Percentiles rank a stretch among this genome's conserved stretches.
phyloP scores from a whole-genome alignment of 371 early-diverging fungal genomes.

The Mucor plumbeus region DNA sequence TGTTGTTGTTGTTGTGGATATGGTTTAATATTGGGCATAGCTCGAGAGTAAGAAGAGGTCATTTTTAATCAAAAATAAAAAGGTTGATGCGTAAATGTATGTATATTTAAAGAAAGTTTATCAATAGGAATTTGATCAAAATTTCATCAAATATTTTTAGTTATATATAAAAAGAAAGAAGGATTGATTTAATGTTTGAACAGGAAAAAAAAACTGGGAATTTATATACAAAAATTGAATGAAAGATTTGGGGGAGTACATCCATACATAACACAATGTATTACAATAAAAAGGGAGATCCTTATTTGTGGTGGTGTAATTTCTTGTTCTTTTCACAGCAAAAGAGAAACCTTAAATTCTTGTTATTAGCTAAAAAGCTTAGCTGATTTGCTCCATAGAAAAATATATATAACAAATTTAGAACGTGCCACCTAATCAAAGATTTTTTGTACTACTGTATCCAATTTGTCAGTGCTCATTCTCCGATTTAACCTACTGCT shows the following conservation, averaged over 20 bases:
- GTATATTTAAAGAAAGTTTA: conserved; percentile 13
- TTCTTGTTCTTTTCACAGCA: neutral
- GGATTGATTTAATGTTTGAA: neutral
- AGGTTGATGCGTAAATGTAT: neutral
- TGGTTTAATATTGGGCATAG: conserved; percentile 37
- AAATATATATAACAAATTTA: conserved; percentile 1
- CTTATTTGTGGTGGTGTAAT: conserved; percentile 11
- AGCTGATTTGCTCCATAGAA: conserved; percentile 5
- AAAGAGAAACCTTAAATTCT: conserved; percentile 6
- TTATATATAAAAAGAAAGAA: conserved; percentile 8
- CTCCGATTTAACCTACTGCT: conserved; percentile 20
- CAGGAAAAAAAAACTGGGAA: conserved; percentile 1
- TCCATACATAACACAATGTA: neutral
- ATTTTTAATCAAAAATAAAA: neutral
- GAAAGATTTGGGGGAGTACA: conserved; percentile 12
- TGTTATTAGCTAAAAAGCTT: conserved; percentile 21
- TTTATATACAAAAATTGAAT: conserved; percentile 10
- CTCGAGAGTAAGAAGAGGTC: conserved; percentile 30
- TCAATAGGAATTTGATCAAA: conserved; percentile 12
- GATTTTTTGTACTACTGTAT: conserved; percentile 17
- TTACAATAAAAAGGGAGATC: conserved; percentile 15
- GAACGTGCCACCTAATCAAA: conserved; percentile 27
- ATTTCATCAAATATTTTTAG: conserved; percentile 10
- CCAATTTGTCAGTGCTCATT: conserved; percentile 31
- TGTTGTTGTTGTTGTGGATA: conserved; percentile 26